Evolutionary conservation across 2,329 filamentous ascomycete species (phyloP).

Genomic region (Lasiodiplodia citricola): DNA sequence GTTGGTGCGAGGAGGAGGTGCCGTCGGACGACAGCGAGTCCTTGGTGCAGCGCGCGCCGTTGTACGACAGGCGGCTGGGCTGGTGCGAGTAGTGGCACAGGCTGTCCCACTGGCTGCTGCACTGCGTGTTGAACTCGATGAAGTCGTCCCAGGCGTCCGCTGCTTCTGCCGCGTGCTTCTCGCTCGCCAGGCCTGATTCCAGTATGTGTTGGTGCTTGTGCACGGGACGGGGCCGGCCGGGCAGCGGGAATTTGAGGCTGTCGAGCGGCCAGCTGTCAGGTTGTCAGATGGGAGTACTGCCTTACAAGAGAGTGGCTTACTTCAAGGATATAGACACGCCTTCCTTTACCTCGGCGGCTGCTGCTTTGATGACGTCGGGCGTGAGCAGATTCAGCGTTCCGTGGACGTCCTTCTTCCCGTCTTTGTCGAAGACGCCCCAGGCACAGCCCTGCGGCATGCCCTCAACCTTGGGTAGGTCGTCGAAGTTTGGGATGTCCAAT

Average conservation of each 20-base stretch:
- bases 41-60: background rate
- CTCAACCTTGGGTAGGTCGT: background rate
- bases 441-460: constrained; percentile 2
- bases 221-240: constrained; percentile 40
- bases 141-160: constrained; percentile 32
- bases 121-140: constrained; percentile 62
- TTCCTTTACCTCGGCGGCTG: constrained; percentile 51
- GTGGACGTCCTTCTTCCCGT: constrained; percentile 19
- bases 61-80: background rate
- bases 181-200: constrained; percentile 31
- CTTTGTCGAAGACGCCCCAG: constrained; percentile 28
- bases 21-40: background rate
- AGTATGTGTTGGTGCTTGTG: constrained; percentile 38
- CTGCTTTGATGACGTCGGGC: constrained; percentile 49
- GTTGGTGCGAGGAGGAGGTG: background rate
- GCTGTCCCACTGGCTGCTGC: constrained; percentile 61
- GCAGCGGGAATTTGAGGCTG: constrained; percentile 35
- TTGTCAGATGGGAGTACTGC: background rate
- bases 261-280: constrained; percentile 29
- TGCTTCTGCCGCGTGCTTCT: background rate
- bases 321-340: constrained; percentile 61
- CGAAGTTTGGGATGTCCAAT: constrained; percentile 35
- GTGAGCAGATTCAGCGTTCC: constrained; percentile 61
- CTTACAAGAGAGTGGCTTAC: constrained; percentile 37
- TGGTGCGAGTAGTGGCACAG: constrained; percentile 8